These are phyloP conservation scores for Mortierella sp. DNA, from an alignment of 371 early-diverging fungal genomes.

Conservation along the genomic window DNA sequence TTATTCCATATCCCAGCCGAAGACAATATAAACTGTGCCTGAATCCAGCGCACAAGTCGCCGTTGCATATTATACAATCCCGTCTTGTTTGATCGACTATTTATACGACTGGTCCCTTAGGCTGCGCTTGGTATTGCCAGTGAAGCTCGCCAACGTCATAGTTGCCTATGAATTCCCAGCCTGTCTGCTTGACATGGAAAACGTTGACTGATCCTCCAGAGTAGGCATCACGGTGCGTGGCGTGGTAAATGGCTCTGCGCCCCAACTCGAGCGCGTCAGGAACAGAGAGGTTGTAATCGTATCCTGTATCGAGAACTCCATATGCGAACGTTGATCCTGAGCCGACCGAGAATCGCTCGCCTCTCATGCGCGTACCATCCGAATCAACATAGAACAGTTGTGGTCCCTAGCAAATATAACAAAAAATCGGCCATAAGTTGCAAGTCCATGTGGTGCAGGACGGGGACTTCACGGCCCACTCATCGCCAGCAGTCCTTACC, in stretches of 20 bases:
- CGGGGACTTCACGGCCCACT: too few species aligned
- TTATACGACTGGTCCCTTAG: conserved; percentile 51
- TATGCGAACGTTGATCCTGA: conserved; percentile 98
- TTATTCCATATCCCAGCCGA: conserved; percentile 13
- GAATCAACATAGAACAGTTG: conserved; percentile 98
- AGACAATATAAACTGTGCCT: not conserved
- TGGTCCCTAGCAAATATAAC: conserved; percentile 80
- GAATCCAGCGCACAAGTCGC: not conserved
- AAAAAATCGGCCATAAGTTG: too few species aligned
- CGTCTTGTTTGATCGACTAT: not conserved
- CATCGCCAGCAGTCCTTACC: conserved; percentile 59
- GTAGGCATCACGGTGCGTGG: conserved; percentile 98
- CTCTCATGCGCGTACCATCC: conserved; percentile 95
- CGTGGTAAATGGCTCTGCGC: conserved; percentile 97
- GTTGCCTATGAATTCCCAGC: conserved; percentile 92
- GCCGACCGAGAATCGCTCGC: conserved; percentile 97
- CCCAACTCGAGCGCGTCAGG: conserved; percentile 98
- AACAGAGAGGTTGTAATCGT: conserved; percentile 89
- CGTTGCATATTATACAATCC: conserved; percentile 17
- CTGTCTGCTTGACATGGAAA: conserved; percentile 92
- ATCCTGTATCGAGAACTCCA: conserved; percentile 97
- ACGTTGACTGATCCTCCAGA: conserved; percentile 98
- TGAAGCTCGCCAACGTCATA: conserved; percentile 91
- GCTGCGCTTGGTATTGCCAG: conserved; percentile 62
- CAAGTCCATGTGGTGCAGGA: too few species aligned